Conservation (phyloP, 257 asterid genomes). For the Solanum chiquidenum region DNA sequence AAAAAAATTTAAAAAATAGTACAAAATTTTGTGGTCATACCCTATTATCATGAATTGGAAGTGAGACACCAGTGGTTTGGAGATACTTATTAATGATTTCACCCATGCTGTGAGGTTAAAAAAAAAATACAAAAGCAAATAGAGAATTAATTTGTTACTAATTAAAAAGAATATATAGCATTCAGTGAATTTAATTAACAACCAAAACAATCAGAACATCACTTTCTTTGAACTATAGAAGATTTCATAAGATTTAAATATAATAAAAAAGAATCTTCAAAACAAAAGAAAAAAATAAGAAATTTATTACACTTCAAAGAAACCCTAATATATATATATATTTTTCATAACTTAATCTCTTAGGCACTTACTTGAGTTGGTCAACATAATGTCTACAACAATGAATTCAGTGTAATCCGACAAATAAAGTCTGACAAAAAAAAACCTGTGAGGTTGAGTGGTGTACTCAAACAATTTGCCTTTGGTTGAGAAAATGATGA, state of each 20-base stretch:
- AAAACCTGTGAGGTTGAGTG: slow-evolving; percentile 42
- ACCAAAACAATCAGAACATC: not conserved
- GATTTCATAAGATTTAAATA: not conserved
- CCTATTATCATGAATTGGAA: slow-evolving; percentile 19
- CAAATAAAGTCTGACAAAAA: not conserved
- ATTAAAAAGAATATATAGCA: no score
- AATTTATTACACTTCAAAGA: not conserved
- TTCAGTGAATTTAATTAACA: not conserved
- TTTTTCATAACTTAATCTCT: not conserved
- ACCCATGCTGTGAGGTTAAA: slow-evolving; percentile 42
- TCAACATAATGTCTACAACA: not conserved
- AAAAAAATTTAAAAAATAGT: not conserved
- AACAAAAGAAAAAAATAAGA: not conserved
- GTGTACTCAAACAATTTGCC: slow-evolving; percentile 63
- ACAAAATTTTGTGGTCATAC: slow-evolving; percentile 24
- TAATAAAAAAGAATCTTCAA: not conserved
- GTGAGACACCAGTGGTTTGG: slow-evolving; percentile 31
- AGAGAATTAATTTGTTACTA: not conserved
- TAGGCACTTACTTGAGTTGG: not conserved
- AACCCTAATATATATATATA: slow-evolving; percentile 1
- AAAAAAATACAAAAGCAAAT: not conserved
- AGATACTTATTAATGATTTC: slow-evolving; percentile 55
- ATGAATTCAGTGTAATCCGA: not conserved
- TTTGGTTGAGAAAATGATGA: slow-evolving; percentile 61
- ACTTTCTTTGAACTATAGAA: not conserved